A percentile compares a stretch with the other conserved stretches of the same genome.
Evolutionary conservation across 257 asterid species (phyloP).

Genomic region (Nicotiana otophora): DNA sequence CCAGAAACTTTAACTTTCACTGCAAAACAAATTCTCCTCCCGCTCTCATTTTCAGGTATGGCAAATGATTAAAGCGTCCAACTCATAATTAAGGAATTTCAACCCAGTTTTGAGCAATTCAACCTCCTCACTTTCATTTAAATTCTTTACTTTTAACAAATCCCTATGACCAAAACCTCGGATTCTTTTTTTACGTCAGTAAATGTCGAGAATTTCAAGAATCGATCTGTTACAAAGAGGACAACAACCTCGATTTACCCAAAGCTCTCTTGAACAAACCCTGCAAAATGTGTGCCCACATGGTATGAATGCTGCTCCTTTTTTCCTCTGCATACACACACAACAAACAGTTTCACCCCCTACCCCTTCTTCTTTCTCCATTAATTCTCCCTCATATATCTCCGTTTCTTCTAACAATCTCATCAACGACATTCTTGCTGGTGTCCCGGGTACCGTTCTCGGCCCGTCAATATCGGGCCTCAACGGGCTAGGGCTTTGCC

Average conservation of each 20-base stretch:
- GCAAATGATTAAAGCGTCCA: too few species aligned
- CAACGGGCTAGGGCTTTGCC: neutral
- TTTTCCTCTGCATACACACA: conserved; percentile 92
- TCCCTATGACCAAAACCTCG: conserved; percentile 7
- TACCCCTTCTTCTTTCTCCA: conserved; percentile 10
- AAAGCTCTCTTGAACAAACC: conserved; percentile 77
- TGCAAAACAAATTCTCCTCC: neutral
- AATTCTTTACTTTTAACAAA: neutral
- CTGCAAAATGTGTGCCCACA: conserved; percentile 98
- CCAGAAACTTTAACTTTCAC: neutral
- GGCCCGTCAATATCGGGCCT: conserved; percentile 1
- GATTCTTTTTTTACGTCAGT: conserved; percentile 23
- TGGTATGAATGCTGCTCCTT: conserved; percentile 93
- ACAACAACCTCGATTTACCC: conserved; percentile 87
- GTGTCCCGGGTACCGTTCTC: conserved; percentile 25
- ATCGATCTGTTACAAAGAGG: conserved; percentile 86
- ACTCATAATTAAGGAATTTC: neutral
- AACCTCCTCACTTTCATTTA: neutral
- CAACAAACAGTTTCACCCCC: conserved; percentile 59
- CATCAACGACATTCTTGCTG: conserved; percentile 73
- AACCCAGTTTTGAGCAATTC: too few species aligned
- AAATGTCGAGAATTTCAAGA: conserved; percentile 74
- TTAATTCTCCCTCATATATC: conserved; percentile 34
- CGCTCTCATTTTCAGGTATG: neutral
- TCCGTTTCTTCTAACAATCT: conserved; percentile 69